These are phyloP conservation scores for Cryomyces minteri DNA, from an alignment of 495 filamentous ascomycete genomes.

Conservation along the genomic window DNA sequence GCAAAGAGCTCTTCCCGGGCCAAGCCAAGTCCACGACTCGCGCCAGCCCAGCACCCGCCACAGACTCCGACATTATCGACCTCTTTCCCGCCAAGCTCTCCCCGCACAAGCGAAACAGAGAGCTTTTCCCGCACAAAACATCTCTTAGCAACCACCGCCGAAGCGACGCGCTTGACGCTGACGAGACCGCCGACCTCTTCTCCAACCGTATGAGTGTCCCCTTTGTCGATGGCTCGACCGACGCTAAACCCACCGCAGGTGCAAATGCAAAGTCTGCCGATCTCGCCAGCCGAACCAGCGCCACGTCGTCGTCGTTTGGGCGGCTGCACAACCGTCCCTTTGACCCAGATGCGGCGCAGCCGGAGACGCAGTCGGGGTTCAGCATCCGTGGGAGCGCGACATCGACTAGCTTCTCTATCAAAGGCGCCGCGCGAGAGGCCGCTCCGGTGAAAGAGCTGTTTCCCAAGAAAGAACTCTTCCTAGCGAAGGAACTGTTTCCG, in stretches of 20 bases:
- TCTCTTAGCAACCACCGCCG: constrained; percentile 38
- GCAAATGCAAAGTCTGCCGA: constrained; percentile 1
- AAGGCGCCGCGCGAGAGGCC: constrained; percentile 8
- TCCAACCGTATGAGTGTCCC: constrained; percentile 1
- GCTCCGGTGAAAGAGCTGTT: not conserved
- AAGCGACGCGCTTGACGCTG: constrained; percentile 45
- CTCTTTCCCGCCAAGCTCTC: constrained; percentile 4
- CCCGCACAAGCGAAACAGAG: constrained; percentile 22
- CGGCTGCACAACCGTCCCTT: constrained; percentile 1
- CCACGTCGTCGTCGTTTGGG: constrained; percentile 1
- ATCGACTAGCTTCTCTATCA: constrained; percentile 6
- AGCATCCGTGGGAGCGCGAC: constrained; percentile 9
- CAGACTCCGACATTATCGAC: not conserved
- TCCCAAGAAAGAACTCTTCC: constrained; percentile 1
- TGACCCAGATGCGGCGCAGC: not conserved
- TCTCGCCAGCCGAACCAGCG: constrained; percentile 8
- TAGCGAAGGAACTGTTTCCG: constrained; percentile 12
- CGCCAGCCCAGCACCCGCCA: not conserved
- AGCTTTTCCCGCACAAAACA: constrained; percentile 49
- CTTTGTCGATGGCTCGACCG: constrained; percentile 1
- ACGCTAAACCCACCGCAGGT: constrained; percentile 1
- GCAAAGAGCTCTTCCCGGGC: constrained; percentile 16
- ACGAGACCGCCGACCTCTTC: constrained; percentile 27
- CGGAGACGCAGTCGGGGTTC: constrained; percentile 4
- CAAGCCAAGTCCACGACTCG: constrained; percentile 1